Evolutionary conservation across 2,329 filamentous ascomycete genomes (phyloP).

Genomic region (Dactylellina drechsleri): DNA sequence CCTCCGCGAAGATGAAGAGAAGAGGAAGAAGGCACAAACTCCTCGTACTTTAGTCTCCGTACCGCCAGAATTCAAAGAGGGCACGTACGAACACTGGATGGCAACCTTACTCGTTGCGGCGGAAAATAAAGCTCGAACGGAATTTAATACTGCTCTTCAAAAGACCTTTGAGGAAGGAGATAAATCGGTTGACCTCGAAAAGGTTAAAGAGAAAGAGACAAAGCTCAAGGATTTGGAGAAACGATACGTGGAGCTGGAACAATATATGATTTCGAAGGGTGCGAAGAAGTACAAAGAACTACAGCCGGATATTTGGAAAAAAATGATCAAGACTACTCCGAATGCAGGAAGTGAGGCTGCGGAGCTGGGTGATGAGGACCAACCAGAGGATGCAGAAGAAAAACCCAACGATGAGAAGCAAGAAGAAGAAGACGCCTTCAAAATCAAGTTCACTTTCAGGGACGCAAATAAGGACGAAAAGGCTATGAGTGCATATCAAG

Average conservation of each 20-base stretch:
- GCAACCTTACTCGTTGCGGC: slow-evolving; percentile 61
- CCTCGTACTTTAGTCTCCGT: slow-evolving; percentile 23
- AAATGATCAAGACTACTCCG: slow-evolving; percentile 38
- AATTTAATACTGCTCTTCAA: slow-evolving; percentile 22
- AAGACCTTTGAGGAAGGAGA: slow-evolving; percentile 50
- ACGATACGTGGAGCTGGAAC: slow-evolving; percentile 38
- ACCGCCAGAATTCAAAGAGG: slow-evolving; percentile 27
- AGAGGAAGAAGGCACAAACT: slow-evolving; percentile 61
- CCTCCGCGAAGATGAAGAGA: slow-evolving; percentile 59
- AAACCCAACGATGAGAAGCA: background rate
- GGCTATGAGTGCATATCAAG: slow-evolving; percentile 1
- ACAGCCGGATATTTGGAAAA: slow-evolving; percentile 66
- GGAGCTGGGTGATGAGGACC: slow-evolving; percentile 6
- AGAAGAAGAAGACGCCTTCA: slow-evolving; percentile 24
- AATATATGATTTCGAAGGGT: slow-evolving; percentile 62
- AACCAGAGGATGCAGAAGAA: slow-evolving; percentile 56
- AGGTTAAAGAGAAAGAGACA: slow-evolving; percentile 59
- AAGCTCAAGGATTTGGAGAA: slow-evolving; percentile 68
- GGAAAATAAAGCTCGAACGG: slow-evolving; percentile 60
- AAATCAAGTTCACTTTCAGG: slow-evolving; percentile 45
- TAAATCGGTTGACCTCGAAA: slow-evolving; percentile 50
- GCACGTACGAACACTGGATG: slow-evolving; percentile 56
- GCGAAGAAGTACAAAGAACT: slow-evolving; percentile 76
- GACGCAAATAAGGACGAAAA: slow-evolving; percentile 54
- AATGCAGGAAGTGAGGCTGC: background rate